Evolutionary conservation across 768 basidiomycete species (phyloP).

Genomic region (Hebeloma cylindrosporum): DNA sequence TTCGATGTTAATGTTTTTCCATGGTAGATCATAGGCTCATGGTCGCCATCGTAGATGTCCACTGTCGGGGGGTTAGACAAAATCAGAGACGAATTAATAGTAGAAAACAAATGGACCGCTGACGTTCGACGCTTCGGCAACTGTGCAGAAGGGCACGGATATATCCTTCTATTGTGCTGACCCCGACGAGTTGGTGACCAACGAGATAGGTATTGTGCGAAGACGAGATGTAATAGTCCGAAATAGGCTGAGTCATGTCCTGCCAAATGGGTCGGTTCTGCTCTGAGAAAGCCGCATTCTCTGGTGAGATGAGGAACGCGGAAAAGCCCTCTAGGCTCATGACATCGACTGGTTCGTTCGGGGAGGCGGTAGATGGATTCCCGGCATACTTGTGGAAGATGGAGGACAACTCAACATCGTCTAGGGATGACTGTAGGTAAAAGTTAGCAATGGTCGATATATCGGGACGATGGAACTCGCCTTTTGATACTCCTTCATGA

Average conservation of each 20-base stretch:
- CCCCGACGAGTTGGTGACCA: constrained; percentile 83
- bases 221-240: constrained; percentile 90
- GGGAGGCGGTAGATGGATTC: constrained; percentile 3
- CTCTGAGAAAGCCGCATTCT: constrained; percentile 61
- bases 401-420: constrained; percentile 30
- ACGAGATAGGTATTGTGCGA: constrained; percentile 94
- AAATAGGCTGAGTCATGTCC: constrained; percentile 86
- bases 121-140: constrained; percentile 93
- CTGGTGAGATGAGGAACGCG: constrained; percentile 75
- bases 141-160: constrained; percentile 87
- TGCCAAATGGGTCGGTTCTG: constrained; percentile 51
- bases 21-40: constrained; percentile 84
- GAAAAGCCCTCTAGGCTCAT: constrained; percentile 68
- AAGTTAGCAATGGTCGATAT: constrained; percentile 3
- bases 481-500: constrained; percentile 46
- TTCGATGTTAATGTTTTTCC: constrained; percentile 87
- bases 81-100: not conserved
- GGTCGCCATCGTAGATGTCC: constrained; percentile 89
- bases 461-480: constrained; percentile 23
- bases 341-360: constrained; percentile 20
- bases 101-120: constrained; percentile 27
- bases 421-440: constrained; percentile 34
- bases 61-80: constrained; percentile 47
- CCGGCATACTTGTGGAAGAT: constrained; percentile 38
- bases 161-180: constrained; percentile 90